Base-by-base conservation (phyloP, 129 eudicot species). In the Flaveria trinervia region DNA sequence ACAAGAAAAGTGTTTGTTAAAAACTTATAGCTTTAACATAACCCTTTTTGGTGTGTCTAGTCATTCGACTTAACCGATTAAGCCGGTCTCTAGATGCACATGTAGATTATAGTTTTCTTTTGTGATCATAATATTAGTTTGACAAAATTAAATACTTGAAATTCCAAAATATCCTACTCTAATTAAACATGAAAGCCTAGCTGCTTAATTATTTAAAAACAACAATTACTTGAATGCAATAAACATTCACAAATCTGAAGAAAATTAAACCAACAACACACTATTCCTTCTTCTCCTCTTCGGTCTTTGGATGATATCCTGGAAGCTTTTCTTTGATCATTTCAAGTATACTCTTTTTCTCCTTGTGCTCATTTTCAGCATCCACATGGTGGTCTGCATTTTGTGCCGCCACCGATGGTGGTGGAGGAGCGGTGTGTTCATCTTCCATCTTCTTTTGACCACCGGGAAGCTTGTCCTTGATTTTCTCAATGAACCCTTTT, bases 261-360 rank as follows among this genome's bases (percentile, higher is more conserved):
- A 43, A 79, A 48, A 46, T 36, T 2, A 79, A 71, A 18, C 39
- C 7, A 36, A 71, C 55, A 46, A 15, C 39, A 39, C 50, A 28
- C 64, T 64, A 64, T 44, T 41, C 92, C 76, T 85, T 86, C 83
- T 90, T 83, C 41, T 79, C 73, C 25, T 84, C 88, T 22, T 82
- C 89, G 9, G 66, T 20, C 88, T 92, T 88, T 67, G 92, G 55
- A 71, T 86, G 83, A 75, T 78, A 92, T 56, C 97, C 98, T 2
- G 96, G 98, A 60, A 92, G 81, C 88, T 92, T 92, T 82, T 92
- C 98, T 84, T 90, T 92, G 73, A 92, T 92, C 94, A 89, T 90
- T 71, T 92, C 98, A 73, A 92, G 16, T 20, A 92, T 66, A 1
- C 98, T 96, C 80, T 90, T 90, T 82, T 89, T 92, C 84, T 89